A percentile compares a stretch with the other conserved stretches of the same genome.
Evolutionary conservation across 2,329 filamentous ascomycete genomes (phyloP).

Genomic region (Penicillium sp.): DNA sequence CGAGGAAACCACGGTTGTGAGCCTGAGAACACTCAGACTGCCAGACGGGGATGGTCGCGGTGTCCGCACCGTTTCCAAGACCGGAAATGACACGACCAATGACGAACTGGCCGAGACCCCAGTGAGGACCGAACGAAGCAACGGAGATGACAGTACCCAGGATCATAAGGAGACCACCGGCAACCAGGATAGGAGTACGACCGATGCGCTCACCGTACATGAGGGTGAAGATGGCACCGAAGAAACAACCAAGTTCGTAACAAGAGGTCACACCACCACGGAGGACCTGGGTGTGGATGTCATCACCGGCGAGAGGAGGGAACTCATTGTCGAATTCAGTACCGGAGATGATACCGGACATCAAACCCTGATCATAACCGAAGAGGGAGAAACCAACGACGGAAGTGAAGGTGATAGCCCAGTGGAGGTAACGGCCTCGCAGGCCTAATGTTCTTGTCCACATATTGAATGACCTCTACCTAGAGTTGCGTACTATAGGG

Average conservation of each 20-base stretch:
- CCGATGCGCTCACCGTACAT: slow-evolving; percentile 12
- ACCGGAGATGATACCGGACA: slow-evolving; percentile 32
- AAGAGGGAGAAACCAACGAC: slow-evolving; percentile 55
- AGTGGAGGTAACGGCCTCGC: slow-evolving; percentile 22
- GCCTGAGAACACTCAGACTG: slow-evolving; percentile 39
- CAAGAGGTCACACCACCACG: slow-evolving; percentile 54
- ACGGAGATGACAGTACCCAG: slow-evolving; percentile 33
- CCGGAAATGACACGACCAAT: slow-evolving; percentile 40
- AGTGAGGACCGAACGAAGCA: slow-evolving; percentile 20
- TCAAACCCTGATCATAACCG: slow-evolving; percentile 39
- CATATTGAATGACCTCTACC: slow-evolving; percentile 21
- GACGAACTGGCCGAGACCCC: slow-evolving; percentile 44
- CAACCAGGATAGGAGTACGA: slow-evolving; percentile 48
- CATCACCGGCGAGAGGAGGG: slow-evolving; percentile 13
- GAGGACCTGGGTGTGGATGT: slow-evolving; percentile 39
- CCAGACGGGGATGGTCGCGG: slow-evolving; percentile 41
- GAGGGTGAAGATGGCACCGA: slow-evolving; percentile 8
- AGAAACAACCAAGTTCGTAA: slow-evolving; percentile 45
- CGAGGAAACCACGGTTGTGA: slow-evolving; percentile 35
- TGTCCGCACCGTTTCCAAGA: slow-evolving; percentile 38
- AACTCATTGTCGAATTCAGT: slow-evolving; percentile 27
- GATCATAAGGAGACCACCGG: slow-evolving; percentile 53
- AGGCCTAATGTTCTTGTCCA: slow-evolving; percentile 33
- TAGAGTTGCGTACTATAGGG: neutral
- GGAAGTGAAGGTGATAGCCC: slow-evolving; percentile 30